Evolutionary conservation across 371 early-diverging fungal species (phyloP), one percentile per base, ranked within the genome.

Genomic region (Actinomortierella wolfii): DNA sequence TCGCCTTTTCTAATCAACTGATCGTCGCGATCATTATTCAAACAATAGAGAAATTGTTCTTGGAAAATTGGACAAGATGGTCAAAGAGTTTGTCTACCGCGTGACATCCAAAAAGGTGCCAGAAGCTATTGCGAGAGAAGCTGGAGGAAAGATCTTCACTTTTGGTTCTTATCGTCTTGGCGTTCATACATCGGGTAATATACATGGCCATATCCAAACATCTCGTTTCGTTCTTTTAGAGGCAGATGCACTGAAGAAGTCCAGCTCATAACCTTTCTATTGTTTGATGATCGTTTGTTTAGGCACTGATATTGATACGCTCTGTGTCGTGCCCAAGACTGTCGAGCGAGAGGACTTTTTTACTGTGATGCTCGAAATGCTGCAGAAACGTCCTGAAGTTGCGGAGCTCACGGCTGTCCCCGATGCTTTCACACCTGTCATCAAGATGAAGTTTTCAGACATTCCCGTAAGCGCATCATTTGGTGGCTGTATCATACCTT

Each of bases 101-200:
- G 89, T 89, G 9, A 83, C 87, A 45, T 67, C 87, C 29, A 86
- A 82, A 53, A 84, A 85, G 17, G 80, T 93, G 28, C 87, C 94
- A 17, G 96, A 93, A 64, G 78, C 88, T 13, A 67, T 93, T 24
- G 97, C 97, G 2, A 85, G 79, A 54, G 90, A 93, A 56, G 94
- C 92, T 43, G 97, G 97, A 44, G 99, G 99, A 40, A 97, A 97
- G 79, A 99, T 99, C 43, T 99, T 94, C 75, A 98, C 99, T 0
- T 99, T 96, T 81, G 99, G 99, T 11, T 98, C 98, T 53, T 99
- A 97, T 78, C 85, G 99, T 45, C 83, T 99, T 9, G 99, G 99
- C 21, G 99, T 99, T 1, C 99, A 99, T 79, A 92, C 92, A 24
- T 84, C 91, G 62, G 94, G 97, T 84, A 81, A 51, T 39, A 43